These are phyloP conservation scores for Trichophyton equinum DNA, from an alignment of 2,329 filamentous ascomycete species.

Conservation along the genomic window DNA sequence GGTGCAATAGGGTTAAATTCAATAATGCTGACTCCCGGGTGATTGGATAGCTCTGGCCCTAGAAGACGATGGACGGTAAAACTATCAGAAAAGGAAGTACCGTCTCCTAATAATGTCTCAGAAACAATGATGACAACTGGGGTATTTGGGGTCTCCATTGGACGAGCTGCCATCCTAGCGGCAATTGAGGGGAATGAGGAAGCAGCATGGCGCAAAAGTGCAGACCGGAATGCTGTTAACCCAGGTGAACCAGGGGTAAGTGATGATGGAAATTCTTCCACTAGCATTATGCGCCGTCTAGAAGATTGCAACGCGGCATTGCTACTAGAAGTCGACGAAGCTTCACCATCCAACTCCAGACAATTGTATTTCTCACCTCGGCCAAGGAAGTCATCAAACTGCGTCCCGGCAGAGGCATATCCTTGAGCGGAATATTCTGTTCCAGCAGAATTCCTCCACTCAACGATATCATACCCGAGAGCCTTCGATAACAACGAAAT, in stretches of 20 bases:
- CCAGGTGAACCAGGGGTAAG: constrained; percentile 53
- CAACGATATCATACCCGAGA: constrained; percentile 64
- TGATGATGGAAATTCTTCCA: constrained; percentile 74
- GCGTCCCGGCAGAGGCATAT: constrained; percentile 57
- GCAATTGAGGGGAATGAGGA: constrained; percentile 48
- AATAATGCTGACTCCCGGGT: constrained; percentile 65
- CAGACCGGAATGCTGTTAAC: constrained; percentile 58
- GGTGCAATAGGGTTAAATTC: constrained; percentile 90
- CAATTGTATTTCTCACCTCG: constrained; percentile 69
- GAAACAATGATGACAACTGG: constrained; percentile 86
- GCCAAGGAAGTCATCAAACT: constrained; percentile 86
- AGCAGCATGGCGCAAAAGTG: constrained; percentile 63
- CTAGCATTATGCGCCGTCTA: constrained; percentile 49
- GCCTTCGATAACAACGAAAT: constrained; percentile 63
- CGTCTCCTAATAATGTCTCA: constrained; percentile 76
- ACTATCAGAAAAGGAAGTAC: constrained; percentile 72
- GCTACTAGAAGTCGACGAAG: background rate
- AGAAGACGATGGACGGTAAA: constrained; percentile 85
- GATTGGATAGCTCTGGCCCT: constrained; percentile 71
- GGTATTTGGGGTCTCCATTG: constrained; percentile 37
- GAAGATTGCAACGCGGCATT: constrained; percentile 13
- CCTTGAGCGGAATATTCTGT: constrained; percentile 48
- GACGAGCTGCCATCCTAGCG: constrained; percentile 20
- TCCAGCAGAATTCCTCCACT: constrained; percentile 77
- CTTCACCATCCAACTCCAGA: constrained; percentile 39